Percentiles rank a stretch among this genome's conserved stretches.
phyloP scores from a whole-genome alignment of 2,329 filamentous ascomycete genomes.

The Emergomyces pasteurianus region DNA sequence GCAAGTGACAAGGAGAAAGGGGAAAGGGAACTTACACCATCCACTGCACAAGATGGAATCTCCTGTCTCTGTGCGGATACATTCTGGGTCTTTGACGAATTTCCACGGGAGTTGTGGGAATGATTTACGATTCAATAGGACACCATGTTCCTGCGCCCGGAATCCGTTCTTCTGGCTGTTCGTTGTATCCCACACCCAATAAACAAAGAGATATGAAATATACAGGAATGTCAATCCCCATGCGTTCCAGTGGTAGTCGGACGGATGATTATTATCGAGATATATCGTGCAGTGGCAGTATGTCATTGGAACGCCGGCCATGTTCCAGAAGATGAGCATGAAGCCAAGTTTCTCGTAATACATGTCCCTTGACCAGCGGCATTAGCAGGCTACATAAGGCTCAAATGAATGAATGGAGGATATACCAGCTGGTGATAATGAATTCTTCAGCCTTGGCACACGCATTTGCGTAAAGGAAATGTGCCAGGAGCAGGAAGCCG shows the following conservation, averaged over 20 bases:
- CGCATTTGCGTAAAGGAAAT: conserved; percentile 83
- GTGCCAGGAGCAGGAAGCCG: conserved; percentile 70
- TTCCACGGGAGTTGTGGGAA: conserved; percentile 86
- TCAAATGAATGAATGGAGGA: background rate
- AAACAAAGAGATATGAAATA: conserved; percentile 60
- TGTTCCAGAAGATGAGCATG: conserved; percentile 96
- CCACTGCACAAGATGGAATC: conserved; percentile 71
- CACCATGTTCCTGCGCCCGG: conserved; percentile 64
- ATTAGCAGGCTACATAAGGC: background rate
- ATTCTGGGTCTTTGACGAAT: conserved; percentile 64
- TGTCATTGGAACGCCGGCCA: conserved; percentile 76
- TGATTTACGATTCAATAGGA: conserved; percentile 54
- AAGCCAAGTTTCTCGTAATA: conserved; percentile 95
- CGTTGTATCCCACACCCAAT: conserved; percentile 84
- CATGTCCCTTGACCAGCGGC: conserved; percentile 55
- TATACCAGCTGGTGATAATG: conserved; percentile 71
- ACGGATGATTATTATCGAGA: conserved; percentile 68
- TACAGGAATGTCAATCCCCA: conserved; percentile 54
- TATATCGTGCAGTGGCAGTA: conserved; percentile 92
- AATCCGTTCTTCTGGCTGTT: conserved; percentile 92
- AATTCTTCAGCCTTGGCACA: conserved; percentile 85
- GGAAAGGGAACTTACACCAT: conserved; percentile 50
- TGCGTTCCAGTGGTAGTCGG: conserved; percentile 63
- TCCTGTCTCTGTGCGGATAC: conserved; percentile 58
- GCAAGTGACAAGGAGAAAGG: background rate